Conservation (phyloP, 768 basidiomycete genomes). For the Flagelloscypha sp. region DNA sequence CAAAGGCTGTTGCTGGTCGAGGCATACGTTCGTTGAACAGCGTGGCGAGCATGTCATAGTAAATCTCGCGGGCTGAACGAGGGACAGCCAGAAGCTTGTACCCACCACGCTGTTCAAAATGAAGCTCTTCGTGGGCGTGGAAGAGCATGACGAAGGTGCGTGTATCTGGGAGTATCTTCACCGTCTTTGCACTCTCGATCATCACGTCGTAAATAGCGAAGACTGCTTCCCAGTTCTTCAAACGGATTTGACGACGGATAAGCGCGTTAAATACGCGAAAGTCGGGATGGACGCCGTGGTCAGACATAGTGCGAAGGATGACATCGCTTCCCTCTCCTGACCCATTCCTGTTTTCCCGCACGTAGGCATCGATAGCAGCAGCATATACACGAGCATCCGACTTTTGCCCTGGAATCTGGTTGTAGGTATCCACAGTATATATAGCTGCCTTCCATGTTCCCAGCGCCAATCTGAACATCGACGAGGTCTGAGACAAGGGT, state of each 20-base stretch:
- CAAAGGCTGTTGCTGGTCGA: too few relatives aligned
- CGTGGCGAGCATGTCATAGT: too few relatives aligned
- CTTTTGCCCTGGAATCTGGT: slow-evolving; percentile 7
- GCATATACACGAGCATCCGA: slow-evolving; percentile 34
- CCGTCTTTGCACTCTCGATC: slow-evolving; percentile 20
- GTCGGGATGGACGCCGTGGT: slow-evolving; percentile 28
- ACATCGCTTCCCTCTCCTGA: slow-evolving; percentile 22
- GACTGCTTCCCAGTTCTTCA: slow-evolving; percentile 23
- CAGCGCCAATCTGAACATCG: slow-evolving; percentile 25
- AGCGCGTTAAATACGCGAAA: slow-evolving; percentile 41
- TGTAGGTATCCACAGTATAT: slow-evolving; percentile 17
- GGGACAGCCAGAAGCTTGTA: too few relatives aligned
- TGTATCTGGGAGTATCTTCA: slow-evolving; percentile 29
- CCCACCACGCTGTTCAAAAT: too few relatives aligned
- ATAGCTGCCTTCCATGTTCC: slow-evolving; percentile 22
- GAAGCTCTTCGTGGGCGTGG: slow-evolving; percentile 17
- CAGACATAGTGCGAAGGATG: slow-evolving; percentile 31
- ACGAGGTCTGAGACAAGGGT: slow-evolving; percentile 29
- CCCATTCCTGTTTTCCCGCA: slow-evolving; percentile 22
- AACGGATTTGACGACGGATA: slow-evolving; percentile 30
- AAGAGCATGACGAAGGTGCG: slow-evolving; percentile 40
- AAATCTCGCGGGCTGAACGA: too few relatives aligned
- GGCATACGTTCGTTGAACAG: too few relatives aligned
- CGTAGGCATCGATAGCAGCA: slow-evolving; percentile 24
- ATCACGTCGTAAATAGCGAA: slow-evolving; percentile 37